Evolutionary conservation across 2,329 filamentous ascomycete species (phyloP).

Genomic region (Ceratocystis cubensis): DNA sequence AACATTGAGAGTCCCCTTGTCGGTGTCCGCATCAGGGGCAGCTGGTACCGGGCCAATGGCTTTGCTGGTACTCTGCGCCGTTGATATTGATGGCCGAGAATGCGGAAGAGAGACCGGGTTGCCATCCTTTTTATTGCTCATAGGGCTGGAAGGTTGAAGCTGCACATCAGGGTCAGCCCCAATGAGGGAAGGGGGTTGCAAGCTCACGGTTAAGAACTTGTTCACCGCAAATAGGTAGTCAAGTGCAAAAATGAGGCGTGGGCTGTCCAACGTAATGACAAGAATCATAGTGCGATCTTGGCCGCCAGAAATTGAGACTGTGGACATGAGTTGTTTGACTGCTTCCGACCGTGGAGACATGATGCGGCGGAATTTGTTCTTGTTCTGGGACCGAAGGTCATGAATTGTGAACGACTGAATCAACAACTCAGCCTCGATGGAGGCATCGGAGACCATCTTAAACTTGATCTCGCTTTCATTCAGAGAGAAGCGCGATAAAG

Average conservation of each 20-base stretch:
- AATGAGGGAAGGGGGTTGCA: constrained; percentile 49
- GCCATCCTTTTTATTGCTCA: too few relatives aligned
- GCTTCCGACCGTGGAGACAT: constrained; percentile 95
- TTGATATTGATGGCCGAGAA: background rate
- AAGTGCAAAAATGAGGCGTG: constrained; percentile 83
- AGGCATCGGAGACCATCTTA: constrained; percentile 82
- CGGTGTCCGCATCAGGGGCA: constrained; percentile 26
- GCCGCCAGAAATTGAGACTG: constrained; percentile 70
- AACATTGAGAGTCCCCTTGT: constrained; percentile 46
- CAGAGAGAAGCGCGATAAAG: constrained; percentile 84
- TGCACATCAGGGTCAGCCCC: constrained; percentile 38
- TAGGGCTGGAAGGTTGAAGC: background rate
- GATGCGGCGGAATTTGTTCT: constrained; percentile 94
- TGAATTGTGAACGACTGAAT: constrained; percentile 91
- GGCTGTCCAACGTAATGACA: constrained; percentile 88
- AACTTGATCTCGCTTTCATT: constrained; percentile 88
- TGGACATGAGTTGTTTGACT: constrained; percentile 97
- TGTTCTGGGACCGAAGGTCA: constrained; percentile 77
- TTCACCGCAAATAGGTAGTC: constrained; percentile 91
- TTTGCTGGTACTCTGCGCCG: constrained; percentile 30
- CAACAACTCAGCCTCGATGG: constrained; percentile 81
- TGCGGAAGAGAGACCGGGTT: background rate
- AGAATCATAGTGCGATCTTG: constrained; percentile 71
- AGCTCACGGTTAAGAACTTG: constrained; percentile 61
- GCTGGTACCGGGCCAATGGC: background rate